Percentiles rank a stretch among this genome's conserved stretches.
Evolutionary conservation across 2,329 filamentous ascomycete genomes (phyloP).

Genomic region (Calycina marina): DNA sequence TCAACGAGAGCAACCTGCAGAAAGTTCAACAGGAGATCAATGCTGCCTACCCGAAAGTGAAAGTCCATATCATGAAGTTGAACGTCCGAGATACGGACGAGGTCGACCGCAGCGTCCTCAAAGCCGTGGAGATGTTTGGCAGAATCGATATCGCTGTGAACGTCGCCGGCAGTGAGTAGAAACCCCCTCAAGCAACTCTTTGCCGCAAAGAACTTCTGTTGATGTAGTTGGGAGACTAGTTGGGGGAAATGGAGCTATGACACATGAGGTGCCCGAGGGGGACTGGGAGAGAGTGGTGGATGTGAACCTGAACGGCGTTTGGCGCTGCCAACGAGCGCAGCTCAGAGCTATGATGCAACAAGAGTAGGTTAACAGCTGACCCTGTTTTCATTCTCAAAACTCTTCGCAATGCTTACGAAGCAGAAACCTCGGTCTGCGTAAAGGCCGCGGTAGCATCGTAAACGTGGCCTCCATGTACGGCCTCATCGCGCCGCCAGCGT

Average conservation of each 20-base stretch:
- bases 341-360: conserved; percentile 36
- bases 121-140: conserved; percentile 31
- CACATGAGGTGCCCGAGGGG: conserved; percentile 30
- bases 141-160: conserved; percentile 41
- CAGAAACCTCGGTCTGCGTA: conserved; percentile 24
- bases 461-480: conserved; percentile 40
- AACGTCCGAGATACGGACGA: conserved; percentile 31
- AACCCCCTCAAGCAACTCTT: neutral
- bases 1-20: conserved; percentile 25
- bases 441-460: conserved; percentile 35
- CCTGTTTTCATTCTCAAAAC: neutral
- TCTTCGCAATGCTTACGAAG: neutral
- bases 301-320: conserved; percentile 41
- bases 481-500: conserved; percentile 26
- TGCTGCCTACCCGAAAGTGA: conserved; percentile 25
- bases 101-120: conserved; percentile 29
- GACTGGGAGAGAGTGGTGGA: conserved; percentile 36
- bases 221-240: neutral
- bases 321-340: conserved; percentile 40
- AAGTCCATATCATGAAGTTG: conserved; percentile 27
- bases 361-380: conserved; percentile 24
- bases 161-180: conserved; percentile 31
- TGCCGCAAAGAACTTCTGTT: neutral
- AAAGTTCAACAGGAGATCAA: conserved; percentile 23
- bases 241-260: conserved; percentile 26